A percentile compares a stretch with the other conserved stretches of the same genome.
Conservation (phyloP, 805 yeast species). For the Debaryomyces castellii region DNA sequence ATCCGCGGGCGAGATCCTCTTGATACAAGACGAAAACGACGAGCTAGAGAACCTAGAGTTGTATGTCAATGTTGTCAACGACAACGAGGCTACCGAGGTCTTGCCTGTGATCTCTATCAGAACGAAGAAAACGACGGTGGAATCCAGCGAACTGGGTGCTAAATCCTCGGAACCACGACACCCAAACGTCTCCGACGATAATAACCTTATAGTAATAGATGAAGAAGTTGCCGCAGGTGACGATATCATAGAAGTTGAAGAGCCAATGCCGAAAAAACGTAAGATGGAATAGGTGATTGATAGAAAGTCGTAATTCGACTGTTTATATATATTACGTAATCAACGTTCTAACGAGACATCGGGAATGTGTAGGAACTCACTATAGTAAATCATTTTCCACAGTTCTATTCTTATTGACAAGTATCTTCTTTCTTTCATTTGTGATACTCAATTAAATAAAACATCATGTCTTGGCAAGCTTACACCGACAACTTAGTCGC, state of each 20-base stretch:
- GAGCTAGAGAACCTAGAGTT: conserved; percentile 61
- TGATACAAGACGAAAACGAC: conserved; percentile 82
- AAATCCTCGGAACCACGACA: conserved; percentile 6
- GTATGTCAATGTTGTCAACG: conserved; percentile 35
- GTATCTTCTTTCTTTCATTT: background rate
- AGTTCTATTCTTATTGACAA: background rate
- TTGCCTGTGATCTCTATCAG: conserved; percentile 14
- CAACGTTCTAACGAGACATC: background rate
- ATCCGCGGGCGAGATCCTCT: conserved; percentile 57
- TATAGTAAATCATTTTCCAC: background rate
- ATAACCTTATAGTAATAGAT: conserved; percentile 8
- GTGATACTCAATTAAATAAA: background rate
- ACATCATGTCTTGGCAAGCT: conserved; percentile 54
- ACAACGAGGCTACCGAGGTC: conserved; percentile 1
- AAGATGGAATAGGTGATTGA: background rate
- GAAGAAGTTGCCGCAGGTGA: conserved; percentile 14
- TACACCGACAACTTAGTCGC: conserved; percentile 91
- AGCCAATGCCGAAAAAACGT: conserved; percentile 3
- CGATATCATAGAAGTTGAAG: conserved; percentile 5
- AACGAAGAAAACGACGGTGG: conserved; percentile 9
- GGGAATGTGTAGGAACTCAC: background rate
- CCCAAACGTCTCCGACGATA: conserved; percentile 7
- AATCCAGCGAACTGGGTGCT: conserved; percentile 8
- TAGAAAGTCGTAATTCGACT: background rate
- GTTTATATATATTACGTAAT: conserved; percentile 2